These are phyloP conservation scores for Diversispora epigaea DNA, from an alignment of 192 early-diverging fungal genomes.

Conservation along the genomic window DNA sequence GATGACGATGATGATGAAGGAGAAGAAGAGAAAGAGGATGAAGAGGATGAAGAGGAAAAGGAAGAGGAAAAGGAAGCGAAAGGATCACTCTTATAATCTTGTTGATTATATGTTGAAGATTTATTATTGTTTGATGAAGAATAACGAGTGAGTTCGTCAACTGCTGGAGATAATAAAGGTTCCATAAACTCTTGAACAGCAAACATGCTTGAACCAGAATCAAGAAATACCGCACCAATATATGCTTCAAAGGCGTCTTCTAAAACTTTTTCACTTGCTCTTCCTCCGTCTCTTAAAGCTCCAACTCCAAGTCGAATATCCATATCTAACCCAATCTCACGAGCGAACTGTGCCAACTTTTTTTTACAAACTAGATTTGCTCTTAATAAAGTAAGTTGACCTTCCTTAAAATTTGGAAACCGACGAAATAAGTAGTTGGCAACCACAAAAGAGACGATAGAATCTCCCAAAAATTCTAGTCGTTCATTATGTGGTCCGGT, in stretches of 20 bases:
- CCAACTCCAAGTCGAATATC: conserved; percentile 25
- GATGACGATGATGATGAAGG: no score
- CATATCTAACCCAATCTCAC: conserved; percentile 19
- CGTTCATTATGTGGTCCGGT: conserved; percentile 34
- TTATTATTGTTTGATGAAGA: not conserved
- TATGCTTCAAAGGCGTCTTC: conserved; percentile 35
- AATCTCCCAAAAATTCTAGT: conserved; percentile 33
- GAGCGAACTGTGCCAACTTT: conserved; percentile 23
- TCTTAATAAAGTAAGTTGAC: conserved; percentile 27
- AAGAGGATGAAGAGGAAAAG: no score
- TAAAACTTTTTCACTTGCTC: conserved; percentile 31
- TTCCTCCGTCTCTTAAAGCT: conserved; percentile 28
- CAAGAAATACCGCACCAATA: conserved; percentile 32
- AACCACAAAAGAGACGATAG: conserved; percentile 33
- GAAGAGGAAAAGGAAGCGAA: not conserved
- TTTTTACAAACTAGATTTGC: conserved; percentile 34
- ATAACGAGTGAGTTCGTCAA: conserved; percentile 25
- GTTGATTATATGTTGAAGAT: not conserved
- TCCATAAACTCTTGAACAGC: conserved; percentile 32
- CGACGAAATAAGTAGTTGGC: conserved; percentile 26
- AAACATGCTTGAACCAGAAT: conserved; percentile 25
- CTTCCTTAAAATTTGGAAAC: conserved; percentile 27
- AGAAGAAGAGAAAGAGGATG: no score
- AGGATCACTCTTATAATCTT: not conserved
- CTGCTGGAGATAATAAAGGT: conserved; percentile 24